Conservation (phyloP, 2,329 filamentous ascomycete genomes). For the Alternaria metachromatica region DNA sequence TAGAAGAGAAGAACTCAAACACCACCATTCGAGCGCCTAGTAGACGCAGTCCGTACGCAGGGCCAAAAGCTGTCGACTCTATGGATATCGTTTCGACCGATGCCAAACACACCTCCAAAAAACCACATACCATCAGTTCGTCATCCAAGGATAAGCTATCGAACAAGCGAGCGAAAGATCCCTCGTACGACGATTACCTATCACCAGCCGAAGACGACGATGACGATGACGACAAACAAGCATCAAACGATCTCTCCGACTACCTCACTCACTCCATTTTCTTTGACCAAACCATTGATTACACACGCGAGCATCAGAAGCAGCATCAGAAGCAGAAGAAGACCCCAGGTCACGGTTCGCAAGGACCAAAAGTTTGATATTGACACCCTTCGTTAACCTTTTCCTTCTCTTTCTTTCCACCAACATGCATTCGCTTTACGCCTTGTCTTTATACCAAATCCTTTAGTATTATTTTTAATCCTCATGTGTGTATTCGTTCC, state of each 20-base stretch:
- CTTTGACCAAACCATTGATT: constrained; percentile 11
- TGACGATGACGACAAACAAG: constrained; percentile 2
- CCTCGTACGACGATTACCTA: constrained; percentile 7
- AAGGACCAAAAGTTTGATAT: constrained; percentile 17
- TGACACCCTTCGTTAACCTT: neutral
- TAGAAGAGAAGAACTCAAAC: constrained; percentile 41
- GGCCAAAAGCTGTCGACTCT: constrained; percentile 23
- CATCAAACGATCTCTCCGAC: constrained; percentile 12
- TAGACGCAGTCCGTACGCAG: constrained; percentile 27
- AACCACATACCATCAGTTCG: neutral
- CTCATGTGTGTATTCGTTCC: neutral
- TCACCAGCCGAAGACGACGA: constrained; percentile 8
- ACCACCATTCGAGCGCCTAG: constrained; percentile 41
- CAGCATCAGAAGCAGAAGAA: neutral
- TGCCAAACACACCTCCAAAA: neutral
- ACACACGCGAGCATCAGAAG: constrained; percentile 8
- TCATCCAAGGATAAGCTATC: neutral
- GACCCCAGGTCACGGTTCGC: constrained; percentile 6
- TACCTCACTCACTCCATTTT: constrained; percentile 24
- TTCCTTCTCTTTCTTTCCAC: neutral
- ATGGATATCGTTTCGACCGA: constrained; percentile 2
- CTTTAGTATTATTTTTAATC: constrained; percentile 1
- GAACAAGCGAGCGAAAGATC: neutral
- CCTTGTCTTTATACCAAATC: neutral
- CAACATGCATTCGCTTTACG: neutral